Percentiles rank a stretch among this genome's conserved stretches.
These are phyloP conservation scores for Ceratobasidium sp. DNA, from an alignment of 1,284 basidiomycete genomes.

Conservation along the genomic window DNA sequence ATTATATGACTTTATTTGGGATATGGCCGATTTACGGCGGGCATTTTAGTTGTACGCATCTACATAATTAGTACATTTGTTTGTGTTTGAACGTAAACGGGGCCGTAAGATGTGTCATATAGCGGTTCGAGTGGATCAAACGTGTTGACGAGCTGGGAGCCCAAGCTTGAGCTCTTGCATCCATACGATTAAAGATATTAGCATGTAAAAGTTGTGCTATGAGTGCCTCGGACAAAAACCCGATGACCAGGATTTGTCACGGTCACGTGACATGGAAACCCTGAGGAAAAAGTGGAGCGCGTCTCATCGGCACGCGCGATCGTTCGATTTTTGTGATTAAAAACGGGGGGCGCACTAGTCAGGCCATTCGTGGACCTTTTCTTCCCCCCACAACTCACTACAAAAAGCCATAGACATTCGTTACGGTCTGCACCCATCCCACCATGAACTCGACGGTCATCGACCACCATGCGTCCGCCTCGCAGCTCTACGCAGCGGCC, in stretches of 20 bases:
- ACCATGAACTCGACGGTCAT: conserved; percentile 37
- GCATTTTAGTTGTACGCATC: conserved; percentile 15
- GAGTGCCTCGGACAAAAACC: too few relatives aligned
- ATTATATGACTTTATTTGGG: neutral
- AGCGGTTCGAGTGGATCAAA: too few relatives aligned
- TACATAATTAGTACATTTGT: neutral
- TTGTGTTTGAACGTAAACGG: neutral
- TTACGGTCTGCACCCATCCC: neutral
- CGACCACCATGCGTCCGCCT: conserved; percentile 40
- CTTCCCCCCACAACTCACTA: neutral
- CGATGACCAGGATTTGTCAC: conserved; percentile 1
- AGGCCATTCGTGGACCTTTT: conserved; percentile 4
- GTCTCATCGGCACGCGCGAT: conserved; percentile 6
- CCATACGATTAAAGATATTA: too few relatives aligned
- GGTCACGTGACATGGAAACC: conserved; percentile 8
- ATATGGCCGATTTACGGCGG: neutral
- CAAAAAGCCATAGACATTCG: neutral
- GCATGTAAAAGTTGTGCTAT: too few relatives aligned
- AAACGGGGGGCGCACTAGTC: neutral
- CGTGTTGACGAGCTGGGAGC: too few relatives aligned
- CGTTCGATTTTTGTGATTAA: conserved; percentile 37
- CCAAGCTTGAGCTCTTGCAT: too few relatives aligned
- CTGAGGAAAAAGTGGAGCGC: conserved; percentile 28
- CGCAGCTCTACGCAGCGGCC: conserved; percentile 58
- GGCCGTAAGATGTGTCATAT: too few relatives aligned